A percentile compares a stretch with the other conserved stretches of the same genome.
phyloP scores from a whole-genome alignment of 768 basidiomycete species.

The Podaxis mareebaensis region DNA sequence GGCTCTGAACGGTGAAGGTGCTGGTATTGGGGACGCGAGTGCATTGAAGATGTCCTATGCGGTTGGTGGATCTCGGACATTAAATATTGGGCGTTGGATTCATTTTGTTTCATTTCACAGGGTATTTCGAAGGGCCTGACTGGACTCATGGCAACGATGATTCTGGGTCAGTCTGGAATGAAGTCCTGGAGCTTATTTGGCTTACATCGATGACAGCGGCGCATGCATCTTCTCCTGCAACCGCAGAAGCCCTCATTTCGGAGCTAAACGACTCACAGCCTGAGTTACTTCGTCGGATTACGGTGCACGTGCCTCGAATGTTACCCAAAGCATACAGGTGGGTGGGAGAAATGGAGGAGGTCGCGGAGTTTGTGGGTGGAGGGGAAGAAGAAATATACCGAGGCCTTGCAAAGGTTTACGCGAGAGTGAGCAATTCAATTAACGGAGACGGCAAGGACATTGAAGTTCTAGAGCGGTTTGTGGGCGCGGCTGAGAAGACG shows the following conservation, averaged over 20 bases:
- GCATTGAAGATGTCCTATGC: conserved; percentile 68
- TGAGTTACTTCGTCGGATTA: conserved; percentile 39
- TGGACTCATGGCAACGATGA: conserved; percentile 55
- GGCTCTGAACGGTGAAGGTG: conserved; percentile 45
- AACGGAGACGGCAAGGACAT: conserved; percentile 37
- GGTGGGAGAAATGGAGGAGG: conserved; percentile 67
- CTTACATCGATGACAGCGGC: conserved; percentile 38
- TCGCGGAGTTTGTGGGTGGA: conserved; percentile 53
- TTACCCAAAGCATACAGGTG: conserved; percentile 65
- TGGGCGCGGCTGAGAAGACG: conserved; percentile 35
- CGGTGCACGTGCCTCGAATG: conserved; percentile 44
- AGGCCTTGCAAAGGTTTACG: conserved; percentile 48
- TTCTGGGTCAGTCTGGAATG: conserved; percentile 40
- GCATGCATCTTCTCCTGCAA: conserved; percentile 57
- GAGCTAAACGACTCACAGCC: conserved; percentile 52
- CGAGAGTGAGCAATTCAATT: conserved; percentile 41
- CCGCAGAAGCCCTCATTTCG: conserved; percentile 53
- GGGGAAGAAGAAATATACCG: conserved; percentile 45
- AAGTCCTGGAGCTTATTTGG: not conserved
- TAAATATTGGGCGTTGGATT: not conserved
- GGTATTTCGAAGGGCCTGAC: conserved; percentile 58
- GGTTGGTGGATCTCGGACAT: conserved; percentile 33
- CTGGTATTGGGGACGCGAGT: conserved; percentile 57
- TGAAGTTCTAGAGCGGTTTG: conserved; percentile 41
- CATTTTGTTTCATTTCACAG: conserved; percentile 27